These are phyloP conservation scores for Fusarium nematophilum DNA, from an alignment of 2,329 filamentous ascomycete species.

Conservation along the genomic window DNA sequence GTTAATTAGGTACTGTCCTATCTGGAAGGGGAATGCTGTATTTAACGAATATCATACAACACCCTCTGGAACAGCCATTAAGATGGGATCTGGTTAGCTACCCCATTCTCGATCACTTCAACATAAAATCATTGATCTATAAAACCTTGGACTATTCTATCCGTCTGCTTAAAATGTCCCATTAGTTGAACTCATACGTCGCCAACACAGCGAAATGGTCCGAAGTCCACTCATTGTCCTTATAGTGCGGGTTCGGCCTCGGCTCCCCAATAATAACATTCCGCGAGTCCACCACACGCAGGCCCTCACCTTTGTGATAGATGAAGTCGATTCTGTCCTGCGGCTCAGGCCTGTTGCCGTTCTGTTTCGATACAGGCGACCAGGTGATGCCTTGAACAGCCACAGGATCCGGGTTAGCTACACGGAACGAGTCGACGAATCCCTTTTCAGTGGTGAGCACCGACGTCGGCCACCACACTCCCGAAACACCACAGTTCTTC, in stretches of 20 bases:
- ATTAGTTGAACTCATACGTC: constrained; percentile 44
- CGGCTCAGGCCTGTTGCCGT: constrained; percentile 51
- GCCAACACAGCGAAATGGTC: constrained; percentile 52
- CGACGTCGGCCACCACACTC: constrained; percentile 54
- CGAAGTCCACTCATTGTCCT: constrained; percentile 55
- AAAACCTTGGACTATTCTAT: no score
- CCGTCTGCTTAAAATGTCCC: no score
- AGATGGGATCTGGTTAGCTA: no score
- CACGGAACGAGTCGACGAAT: constrained; percentile 55
- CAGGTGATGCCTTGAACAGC: constrained; percentile 51
- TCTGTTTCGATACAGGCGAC: constrained; percentile 53
- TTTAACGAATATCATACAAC: no score
- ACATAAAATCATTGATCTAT: no score
- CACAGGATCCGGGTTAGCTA: constrained; percentile 50
- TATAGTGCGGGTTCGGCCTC: constrained; percentile 47
- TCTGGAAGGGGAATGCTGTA: no score
- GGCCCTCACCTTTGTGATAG: constrained; percentile 50
- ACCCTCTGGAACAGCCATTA: no score
- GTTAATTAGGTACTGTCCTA: no score
- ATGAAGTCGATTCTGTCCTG: constrained; percentile 57
- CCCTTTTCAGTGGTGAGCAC: constrained; percentile 48
- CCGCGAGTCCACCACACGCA: constrained; percentile 48
- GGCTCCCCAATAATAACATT: constrained; percentile 50
- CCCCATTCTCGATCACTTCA: no score
- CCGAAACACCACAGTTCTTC: constrained; percentile 51